Conservation (phyloP, 2,329 filamentous ascomycete species). For the Colletotrichum musae region DNA sequence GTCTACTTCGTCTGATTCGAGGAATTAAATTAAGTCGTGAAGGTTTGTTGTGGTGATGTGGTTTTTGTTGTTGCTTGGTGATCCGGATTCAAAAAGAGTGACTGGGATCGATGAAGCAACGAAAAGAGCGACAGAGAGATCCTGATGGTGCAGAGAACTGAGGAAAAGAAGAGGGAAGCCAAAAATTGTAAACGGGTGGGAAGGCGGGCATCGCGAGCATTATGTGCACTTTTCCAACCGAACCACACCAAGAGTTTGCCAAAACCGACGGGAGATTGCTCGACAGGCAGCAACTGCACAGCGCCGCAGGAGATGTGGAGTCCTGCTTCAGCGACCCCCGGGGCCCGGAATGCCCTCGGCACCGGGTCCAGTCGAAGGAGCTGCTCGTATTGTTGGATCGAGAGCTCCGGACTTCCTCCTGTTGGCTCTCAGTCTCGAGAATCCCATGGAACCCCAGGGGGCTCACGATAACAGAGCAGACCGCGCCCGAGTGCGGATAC, state of each 20-base stretch:
- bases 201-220: slow-evolving; percentile 29
- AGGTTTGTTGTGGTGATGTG: background rate
- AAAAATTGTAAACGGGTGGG: background rate
- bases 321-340: background rate
- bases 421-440: background rate
- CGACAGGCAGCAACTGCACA: slow-evolving; percentile 13
- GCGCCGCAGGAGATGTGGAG: slow-evolving; percentile 32
- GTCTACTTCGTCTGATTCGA: background rate
- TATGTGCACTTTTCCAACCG: slow-evolving; percentile 31
- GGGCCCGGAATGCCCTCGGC: slow-evolving; percentile 19
- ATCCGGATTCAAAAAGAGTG: slow-evolving; percentile 38
- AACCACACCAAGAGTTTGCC: background rate
- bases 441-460: too few species aligned
- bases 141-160: background rate
- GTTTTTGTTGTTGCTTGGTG: background rate
- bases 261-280: slow-evolving; percentile 27
- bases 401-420: background rate
- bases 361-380: slow-evolving; percentile 14
- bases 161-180: background rate
- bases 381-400: slow-evolving; percentile 14
- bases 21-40: background rate
- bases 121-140: slow-evolving; percentile 2
- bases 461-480: background rate
- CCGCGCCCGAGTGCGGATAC: slow-evolving; percentile 1
- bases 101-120: slow-evolving; percentile 37